phyloP scores from a whole-genome alignment of 75 land plant species.

The Adiantum capillusveneris region DNA sequence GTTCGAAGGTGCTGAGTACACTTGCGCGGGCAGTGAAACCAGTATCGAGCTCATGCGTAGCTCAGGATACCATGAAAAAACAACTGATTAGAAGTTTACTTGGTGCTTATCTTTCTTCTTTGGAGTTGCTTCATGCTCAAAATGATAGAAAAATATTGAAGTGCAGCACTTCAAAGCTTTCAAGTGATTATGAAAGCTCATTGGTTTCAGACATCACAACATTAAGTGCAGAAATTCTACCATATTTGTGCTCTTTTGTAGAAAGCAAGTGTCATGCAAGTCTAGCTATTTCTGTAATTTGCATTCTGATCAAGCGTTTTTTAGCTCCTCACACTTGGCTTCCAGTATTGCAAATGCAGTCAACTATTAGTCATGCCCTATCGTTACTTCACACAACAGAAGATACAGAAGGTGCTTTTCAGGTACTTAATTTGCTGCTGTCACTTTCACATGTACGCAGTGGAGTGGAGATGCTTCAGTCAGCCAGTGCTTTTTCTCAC shows the following conservation, averaged over 20 bases:
- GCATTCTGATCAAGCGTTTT: constrained; percentile 45
- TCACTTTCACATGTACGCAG: constrained; percentile 56
- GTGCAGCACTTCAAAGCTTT: background rate
- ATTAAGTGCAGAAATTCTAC: constrained; percentile 41
- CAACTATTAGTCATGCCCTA: constrained; percentile 33
- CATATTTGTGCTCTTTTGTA: constrained; percentile 51
- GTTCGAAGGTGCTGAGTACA: constrained; percentile 43
- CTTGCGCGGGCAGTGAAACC: constrained; percentile 31
- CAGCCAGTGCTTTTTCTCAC: constrained; percentile 43
- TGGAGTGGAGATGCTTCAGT: constrained; percentile 78
- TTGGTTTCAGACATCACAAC: constrained; percentile 45
- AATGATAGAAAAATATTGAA: background rate
- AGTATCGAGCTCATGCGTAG: constrained; percentile 21
- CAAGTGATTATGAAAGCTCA: constrained; percentile 12
- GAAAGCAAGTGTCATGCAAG: constrained; percentile 21
- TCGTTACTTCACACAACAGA: constrained; percentile 31
- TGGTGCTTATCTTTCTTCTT: constrained; percentile 32
- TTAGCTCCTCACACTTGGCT: constrained; percentile 57
- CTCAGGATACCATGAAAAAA: constrained; percentile 11
- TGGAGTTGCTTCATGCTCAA: constrained; percentile 27
- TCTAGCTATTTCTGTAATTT: constrained; percentile 53
- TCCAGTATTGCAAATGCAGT: constrained; percentile 64
- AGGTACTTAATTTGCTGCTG: constrained; percentile 60
- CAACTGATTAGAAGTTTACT: constrained; percentile 41
- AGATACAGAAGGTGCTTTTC: constrained; percentile 19